Evolutionary conservation across 129 eudicot genomes (phyloP).

Genomic region (Arctium minus): DNA sequence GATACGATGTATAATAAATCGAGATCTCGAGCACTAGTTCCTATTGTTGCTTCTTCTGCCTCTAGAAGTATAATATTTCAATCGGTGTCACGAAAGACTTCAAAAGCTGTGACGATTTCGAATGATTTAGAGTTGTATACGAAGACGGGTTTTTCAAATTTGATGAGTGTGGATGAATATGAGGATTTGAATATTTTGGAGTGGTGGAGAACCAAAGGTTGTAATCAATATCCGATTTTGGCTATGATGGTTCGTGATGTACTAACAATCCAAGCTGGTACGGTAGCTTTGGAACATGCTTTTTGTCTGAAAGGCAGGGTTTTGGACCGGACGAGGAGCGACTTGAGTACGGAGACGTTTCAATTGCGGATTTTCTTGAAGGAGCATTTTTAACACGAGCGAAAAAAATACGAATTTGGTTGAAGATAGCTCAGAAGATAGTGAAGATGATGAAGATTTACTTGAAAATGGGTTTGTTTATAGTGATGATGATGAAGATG

Average conservation of each 20-base stretch:
- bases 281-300: not conserved
- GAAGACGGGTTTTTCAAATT: not conserved
- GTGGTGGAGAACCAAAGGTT: constrained; percentile 17
- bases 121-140: constrained; percentile 14
- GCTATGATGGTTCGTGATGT: constrained; percentile 4
- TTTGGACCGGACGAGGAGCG: not conserved
- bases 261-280: constrained; percentile 7
- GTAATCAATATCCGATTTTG: constrained; percentile 14
- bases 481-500: not conserved
- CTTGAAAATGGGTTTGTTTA: not conserved
- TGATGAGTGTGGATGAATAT: constrained; percentile 14
- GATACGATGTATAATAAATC: not conserved
- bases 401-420: not conserved
- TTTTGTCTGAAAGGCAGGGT: constrained; percentile 18
- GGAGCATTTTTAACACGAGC: constrained; percentile 7
- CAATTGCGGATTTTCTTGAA: constrained; percentile 15
- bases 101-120: not conserved
- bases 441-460: not conserved
- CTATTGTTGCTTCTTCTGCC: not conserved
- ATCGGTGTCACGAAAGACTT: not conserved
- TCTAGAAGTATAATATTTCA: not conserved
- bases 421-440: not conserved
- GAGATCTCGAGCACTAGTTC: not conserved
- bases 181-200: not conserved
- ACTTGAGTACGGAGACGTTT: not conserved